Evolutionary conservation across 495 filamentous ascomycete species (phyloP).

Genomic region (Arthonia radiata): DNA sequence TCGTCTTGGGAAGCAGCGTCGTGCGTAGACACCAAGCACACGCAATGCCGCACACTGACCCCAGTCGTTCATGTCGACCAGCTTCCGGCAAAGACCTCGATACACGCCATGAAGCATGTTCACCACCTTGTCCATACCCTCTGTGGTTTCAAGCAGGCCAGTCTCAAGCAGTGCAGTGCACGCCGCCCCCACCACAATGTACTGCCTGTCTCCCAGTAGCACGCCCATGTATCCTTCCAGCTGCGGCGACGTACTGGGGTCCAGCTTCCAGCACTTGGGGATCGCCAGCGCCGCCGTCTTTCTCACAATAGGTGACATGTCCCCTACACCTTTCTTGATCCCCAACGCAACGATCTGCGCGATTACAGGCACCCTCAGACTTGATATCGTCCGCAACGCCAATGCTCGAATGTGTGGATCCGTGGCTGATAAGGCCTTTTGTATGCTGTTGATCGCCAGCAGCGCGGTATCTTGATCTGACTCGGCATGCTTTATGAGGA

Average conservation of each 20-base stretch:
- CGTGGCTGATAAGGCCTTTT: constrained; percentile 80
- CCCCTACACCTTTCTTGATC: constrained; percentile 72
- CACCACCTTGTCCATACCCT: too few relatives aligned
- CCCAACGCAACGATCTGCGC: constrained; percentile 92
- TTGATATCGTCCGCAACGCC: constrained; percentile 83
- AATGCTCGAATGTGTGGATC: constrained; percentile 78
- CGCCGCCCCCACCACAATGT: constrained; percentile 81
- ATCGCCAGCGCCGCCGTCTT: constrained; percentile 88
- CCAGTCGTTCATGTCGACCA: constrained; percentile 99
- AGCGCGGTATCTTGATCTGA: constrained; percentile 84
- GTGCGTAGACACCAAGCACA: constrained; percentile 59
- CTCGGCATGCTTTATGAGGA: constrained; percentile 86
- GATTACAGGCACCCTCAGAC: constrained; percentile 91
- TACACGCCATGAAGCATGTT: constrained; percentile 83
- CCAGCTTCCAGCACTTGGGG: constrained; percentile 88
- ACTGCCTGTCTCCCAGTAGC: constrained; percentile 71
- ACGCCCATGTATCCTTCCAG: constrained; percentile 52
- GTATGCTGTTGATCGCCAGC: constrained; percentile 92
- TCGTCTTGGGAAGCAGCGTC: constrained; percentile 65
- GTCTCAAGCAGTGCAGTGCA: constrained; percentile 70
- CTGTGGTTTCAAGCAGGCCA: too few relatives aligned
- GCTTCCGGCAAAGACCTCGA: constrained; percentile 53
- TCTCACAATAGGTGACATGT: constrained; percentile 85
- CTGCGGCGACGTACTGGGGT: constrained; percentile 65
- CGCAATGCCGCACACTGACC: constrained; percentile 61